Evolutionary conservation across 2,329 filamentous ascomycete species (phyloP).

Genomic region (Aspergillus novofumigatus): DNA sequence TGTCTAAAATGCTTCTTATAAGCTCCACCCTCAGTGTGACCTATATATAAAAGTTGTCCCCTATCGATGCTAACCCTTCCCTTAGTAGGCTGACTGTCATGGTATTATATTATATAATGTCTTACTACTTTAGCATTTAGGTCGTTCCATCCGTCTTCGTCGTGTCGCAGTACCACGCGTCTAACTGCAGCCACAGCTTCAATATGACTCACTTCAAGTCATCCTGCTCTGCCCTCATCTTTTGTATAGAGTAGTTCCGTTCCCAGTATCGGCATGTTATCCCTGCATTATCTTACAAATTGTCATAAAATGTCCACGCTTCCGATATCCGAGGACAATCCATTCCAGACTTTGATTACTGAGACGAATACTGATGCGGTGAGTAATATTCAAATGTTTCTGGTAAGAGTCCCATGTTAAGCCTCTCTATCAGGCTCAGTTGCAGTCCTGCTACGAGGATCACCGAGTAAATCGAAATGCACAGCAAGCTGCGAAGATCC

Average conservation of each 20-base stretch:
- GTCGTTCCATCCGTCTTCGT: no score
- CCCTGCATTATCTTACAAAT: neutral
- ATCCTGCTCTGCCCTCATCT: neutral
- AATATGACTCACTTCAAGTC: neutral
- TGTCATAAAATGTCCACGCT: neutral
- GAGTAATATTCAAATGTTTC: neutral
- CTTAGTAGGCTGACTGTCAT: no score
- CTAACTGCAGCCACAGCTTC: neutral
- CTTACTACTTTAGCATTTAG: no score
- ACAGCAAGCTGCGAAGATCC: constrained; percentile 70
- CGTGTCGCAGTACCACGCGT: neutral
- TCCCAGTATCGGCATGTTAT: neutral
- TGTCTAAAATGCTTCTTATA: no score
- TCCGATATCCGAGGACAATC: constrained; percentile 15
- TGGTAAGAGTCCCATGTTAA: neutral
- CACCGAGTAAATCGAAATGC: constrained; percentile 71
- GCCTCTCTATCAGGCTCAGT: constrained; percentile 36
- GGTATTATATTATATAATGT: no score
- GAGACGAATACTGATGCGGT: constrained; percentile 13
- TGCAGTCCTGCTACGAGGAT: constrained; percentile 65
- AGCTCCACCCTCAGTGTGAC: no score
- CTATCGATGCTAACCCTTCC: no score
- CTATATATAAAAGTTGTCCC: no score
- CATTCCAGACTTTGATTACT: constrained; percentile 13
- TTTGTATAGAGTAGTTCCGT: neutral